Percentiles rank a stretch among this genome's conserved stretches.
Conservation (phyloP, 768 basidiomycete species). For the Mycena venus region DNA sequence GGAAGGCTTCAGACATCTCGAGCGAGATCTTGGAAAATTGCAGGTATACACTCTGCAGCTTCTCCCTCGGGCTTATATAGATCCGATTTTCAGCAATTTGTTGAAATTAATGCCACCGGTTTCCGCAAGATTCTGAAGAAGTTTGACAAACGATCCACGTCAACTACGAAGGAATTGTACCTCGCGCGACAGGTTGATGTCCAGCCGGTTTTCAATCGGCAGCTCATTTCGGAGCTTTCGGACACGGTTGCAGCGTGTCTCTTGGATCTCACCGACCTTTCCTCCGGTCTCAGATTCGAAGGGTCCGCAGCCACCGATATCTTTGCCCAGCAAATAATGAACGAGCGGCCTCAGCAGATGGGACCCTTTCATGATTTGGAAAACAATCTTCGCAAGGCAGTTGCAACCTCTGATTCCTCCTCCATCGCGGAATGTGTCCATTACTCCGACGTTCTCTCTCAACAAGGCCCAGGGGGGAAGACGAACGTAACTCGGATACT, state of each 20-base stretch:
- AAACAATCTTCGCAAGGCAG: slow-evolving; percentile 84
- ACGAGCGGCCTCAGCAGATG: slow-evolving; percentile 70
- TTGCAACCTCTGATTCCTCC: slow-evolving; percentile 70
- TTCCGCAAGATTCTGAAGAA: slow-evolving; percentile 99
- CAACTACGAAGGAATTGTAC: slow-evolving; percentile 96
- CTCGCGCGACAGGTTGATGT: slow-evolving; percentile 97
- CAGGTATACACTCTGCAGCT: slow-evolving; percentile 69
- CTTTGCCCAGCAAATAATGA: slow-evolving; percentile 77
- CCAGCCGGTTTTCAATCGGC: slow-evolving; percentile 98
- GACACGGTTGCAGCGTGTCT: slow-evolving; percentile 92
- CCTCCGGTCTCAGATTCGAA: slow-evolving; percentile 83
- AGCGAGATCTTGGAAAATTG: slow-evolving; percentile 94
- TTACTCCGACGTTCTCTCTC: slow-evolving; percentile 75
- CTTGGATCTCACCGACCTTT: slow-evolving; percentile 82
- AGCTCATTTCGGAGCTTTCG: slow-evolving; percentile 96
- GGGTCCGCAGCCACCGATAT: slow-evolving; percentile 83
- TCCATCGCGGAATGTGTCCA: slow-evolving; percentile 78
- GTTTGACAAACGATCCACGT: slow-evolving; percentile 97
- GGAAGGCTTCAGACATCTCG: slow-evolving; percentile 95
- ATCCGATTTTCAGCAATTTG: slow-evolving; percentile 79
- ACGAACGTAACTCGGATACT: slow-evolving; percentile 90
- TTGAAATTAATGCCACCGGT: slow-evolving; percentile 97
- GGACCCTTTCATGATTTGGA: slow-evolving; percentile 92
- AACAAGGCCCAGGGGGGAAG: slow-evolving; percentile 67
- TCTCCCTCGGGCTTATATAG: slow-evolving; percentile 36